Evolutionary conservation across 768 basidiomycete species (phyloP), one percentile per base, ranked within the genome.

Genomic region (Artomyces pyxidatus): DNA sequence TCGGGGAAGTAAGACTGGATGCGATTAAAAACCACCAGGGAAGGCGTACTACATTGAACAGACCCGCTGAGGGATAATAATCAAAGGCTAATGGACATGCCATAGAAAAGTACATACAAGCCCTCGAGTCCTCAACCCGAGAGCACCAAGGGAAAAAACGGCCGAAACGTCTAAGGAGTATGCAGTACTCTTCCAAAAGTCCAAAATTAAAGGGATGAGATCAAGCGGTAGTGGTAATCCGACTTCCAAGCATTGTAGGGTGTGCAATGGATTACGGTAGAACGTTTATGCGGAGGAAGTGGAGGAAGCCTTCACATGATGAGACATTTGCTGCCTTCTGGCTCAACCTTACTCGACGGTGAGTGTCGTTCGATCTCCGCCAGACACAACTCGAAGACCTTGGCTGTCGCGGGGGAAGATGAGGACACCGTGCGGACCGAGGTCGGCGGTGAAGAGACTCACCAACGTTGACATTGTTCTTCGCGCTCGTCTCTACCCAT

Each of bases 401-500:
- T 83, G 65, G 73, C 89, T 90, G 53, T 50, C 46, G 48, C 27
- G 10, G 25, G 26, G 42, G 25, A 43, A 46, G 42, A 44, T 49
- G 35, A 42, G 44, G 11, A 45, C 43, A 40, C 40, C 37, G 29
- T 14, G 38, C 35, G 45, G 21, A 37, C 30, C 38, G 47, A 19
- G 23, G n/a, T 28, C 16, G n/a, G 38, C 19, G 41, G 27, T 42
- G 25, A 48, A 50, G 45, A 41, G 25, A 84, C 92, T 66, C 59
- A 92, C 92, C 81, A 58, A 96, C 85, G 66, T 95, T 93, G 65
- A 80, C 65, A 57, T 91, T 88, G 50, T 79, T 74, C 75, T 88
- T 88, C 29, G 93, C 90, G 59, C 88, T 91, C 12, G 88, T 88
- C 68, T 95, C 93, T 37, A 94, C 74, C 72, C 83, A 94, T 3